Evolutionary conservation across 164 flowering plant genomes (phyloP), one percentile per base, ranked within the genome.

Genomic region (Euptelea pleiosperma): DNA sequence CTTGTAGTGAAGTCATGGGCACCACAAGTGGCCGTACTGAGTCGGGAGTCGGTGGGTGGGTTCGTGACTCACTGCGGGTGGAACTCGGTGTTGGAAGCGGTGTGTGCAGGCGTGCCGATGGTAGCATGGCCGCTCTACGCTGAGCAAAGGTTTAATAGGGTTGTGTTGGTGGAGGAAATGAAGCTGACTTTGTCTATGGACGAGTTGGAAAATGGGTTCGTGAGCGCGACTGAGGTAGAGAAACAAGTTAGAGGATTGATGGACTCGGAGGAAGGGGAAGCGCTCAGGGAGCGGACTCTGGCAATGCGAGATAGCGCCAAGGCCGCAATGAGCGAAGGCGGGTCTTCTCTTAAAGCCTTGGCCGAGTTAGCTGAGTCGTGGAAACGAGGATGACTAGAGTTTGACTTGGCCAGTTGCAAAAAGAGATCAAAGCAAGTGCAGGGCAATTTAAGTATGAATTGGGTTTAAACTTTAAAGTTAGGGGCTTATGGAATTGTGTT

Each of bases 31-130:
- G 73, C 60, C 1, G 70, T 72, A 35, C 53, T 77, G 67, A 54
- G 21, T 15, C 76, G 65, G 12, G 62, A 43, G 2, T 48, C 78
- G 2, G 69, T 77, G 11, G 78, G 78, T 1, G 78, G 73, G 33
- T 77, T 77, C 44, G 74, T 77, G 62, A 73, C 72, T 8, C 77
- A 76, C 50, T 76, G 77, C 49, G 77, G 81, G 28, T 77, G 78
- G 80, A 77, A 77, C 65, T 73, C 76, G 55, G 55, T 64, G 6
- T 41, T 74, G 63, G 81, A 77, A 33, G 69, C 65, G 35, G 64
- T 74, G 35, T 54, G 68, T 14, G 72, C 66, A 7, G 78, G 74
- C 7, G 74, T 77, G 39, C 78, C 81, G 3, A 71, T 77, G 74
- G 72, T 66, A 61, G 78, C 74, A 5, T 77, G 81, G 78, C 81